These are phyloP conservation scores for Musa beccarii DNA, from an alignment of 176 grass and related monocot species.

Conservation along the genomic window DNA sequence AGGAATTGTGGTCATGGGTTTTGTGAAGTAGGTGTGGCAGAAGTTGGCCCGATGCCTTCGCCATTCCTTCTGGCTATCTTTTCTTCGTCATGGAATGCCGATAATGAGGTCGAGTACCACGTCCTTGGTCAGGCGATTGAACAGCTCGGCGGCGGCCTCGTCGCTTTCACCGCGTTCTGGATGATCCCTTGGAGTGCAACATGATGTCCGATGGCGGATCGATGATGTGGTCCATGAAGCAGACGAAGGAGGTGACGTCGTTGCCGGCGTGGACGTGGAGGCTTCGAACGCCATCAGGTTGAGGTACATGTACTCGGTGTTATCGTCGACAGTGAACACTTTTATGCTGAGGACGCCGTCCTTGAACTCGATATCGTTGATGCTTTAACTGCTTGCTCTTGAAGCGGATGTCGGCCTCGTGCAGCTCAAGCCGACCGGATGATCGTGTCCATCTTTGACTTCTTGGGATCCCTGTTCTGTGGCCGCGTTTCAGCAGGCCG, in stretches of 20 bases:
- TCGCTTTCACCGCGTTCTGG: constrained; percentile 67
- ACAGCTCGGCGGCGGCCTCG: constrained; percentile 56
- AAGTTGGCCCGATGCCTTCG: constrained; percentile 68
- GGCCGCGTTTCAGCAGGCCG: constrained; percentile 28
- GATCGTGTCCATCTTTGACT: constrained; percentile 25
- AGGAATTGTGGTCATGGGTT: constrained; percentile 76
- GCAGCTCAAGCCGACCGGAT: constrained; percentile 74
- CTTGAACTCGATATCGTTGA: constrained; percentile 15
- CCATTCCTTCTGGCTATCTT: constrained; percentile 37
- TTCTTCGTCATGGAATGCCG: constrained; percentile 43
- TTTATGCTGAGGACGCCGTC: constrained; percentile 40
- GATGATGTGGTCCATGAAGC: constrained; percentile 91
- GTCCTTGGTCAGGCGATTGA: constrained; percentile 62
- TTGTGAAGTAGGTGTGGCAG: constrained; percentile 71
- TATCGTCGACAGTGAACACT: constrained; percentile 48
- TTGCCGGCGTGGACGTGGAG: constrained; percentile 60
- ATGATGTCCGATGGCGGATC: constrained; percentile 73
- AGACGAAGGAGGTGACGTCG: constrained; percentile 78
- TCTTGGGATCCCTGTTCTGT: neutral
- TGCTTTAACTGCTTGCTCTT: neutral
- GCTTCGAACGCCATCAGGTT: constrained; percentile 92
- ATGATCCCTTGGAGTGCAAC: constrained; percentile 57
- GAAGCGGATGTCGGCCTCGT: constrained; percentile 71
- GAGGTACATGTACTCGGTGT: constrained; percentile 72
- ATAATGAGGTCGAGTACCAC: constrained; percentile 52